Evolutionary conservation across 441 rosid genomes (phyloP), one percentile per base, ranked within the genome.

Genomic region (Cnidoscolus chayamansa): DNA sequence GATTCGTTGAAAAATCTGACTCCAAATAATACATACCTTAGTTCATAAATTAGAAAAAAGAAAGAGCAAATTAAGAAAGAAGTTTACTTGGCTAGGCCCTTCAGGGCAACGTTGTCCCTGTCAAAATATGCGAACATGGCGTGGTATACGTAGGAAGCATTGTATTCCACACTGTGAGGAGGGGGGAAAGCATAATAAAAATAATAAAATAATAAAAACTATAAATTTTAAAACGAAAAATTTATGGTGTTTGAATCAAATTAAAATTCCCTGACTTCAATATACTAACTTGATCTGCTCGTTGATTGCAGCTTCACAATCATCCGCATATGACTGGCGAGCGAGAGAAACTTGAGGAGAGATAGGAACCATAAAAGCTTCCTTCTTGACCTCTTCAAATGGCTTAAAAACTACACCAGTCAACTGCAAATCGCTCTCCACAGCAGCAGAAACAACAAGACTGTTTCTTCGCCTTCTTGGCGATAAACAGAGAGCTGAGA

Each of bases 51-150:
- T 12, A 3, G 56, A 37, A 9, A 32, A 17, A 1, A 7, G 9
- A 35, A 25, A 72, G 37, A 17, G 8, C 13, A 16, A 49, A 16
- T 31, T 13, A 15, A 6, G 1, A 37, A 16, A 17, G 1, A 60
- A 20, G 4, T 10, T 54, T 87, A 95, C 99, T 90, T 95, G 76
- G 98, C 97, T 0, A 91, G 77, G 31, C 99, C 99, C 72, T 80
- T 90, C 43, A 95, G 83, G 25, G 92, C 99, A 71, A 95, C 75
- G 79, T 93, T 86, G 82, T 95, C 99, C 80, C 99, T 87, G 80
- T 93, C 98, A 67, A 95, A 93, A 77, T 90, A 95, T 3, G 97
- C 98, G 72, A 70, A 91, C 96, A 95, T n/a, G n/a, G 98, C 83
- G 68, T 93, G 98, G 86, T 95, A 95, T 20, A 86, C 89, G 61